A percentile compares a stretch with the other conserved stretches of the same genome.
These are phyloP conservation scores for Pleurotus citrinopileatus DNA, from an alignment of 768 basidiomycete genomes.

Conservation along the genomic window DNA sequence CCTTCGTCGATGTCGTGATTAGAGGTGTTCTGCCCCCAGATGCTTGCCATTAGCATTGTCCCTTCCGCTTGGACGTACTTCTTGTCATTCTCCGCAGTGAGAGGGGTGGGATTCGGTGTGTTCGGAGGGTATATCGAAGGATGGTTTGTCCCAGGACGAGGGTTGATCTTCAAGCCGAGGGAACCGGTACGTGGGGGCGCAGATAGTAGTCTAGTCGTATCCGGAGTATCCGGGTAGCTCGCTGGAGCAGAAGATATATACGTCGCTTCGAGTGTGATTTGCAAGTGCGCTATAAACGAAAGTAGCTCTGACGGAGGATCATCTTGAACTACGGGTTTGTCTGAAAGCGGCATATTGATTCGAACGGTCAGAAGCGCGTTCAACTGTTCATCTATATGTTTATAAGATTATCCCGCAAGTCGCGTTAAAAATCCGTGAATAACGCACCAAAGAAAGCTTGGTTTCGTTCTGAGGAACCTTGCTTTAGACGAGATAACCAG, in stretches of 20 bases:
- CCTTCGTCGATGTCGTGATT: slow-evolving; percentile 46
- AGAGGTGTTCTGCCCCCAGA: slow-evolving; percentile 67
- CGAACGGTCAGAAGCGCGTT: slow-evolving; percentile 46
- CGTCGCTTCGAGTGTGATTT: slow-evolving; percentile 78
- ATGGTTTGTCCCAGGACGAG: slow-evolving; percentile 37
- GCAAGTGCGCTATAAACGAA: slow-evolving; percentile 62
- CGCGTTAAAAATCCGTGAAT: slow-evolving; percentile 11
- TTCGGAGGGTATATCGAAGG: slow-evolving; percentile 77
- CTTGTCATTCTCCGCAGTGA: slow-evolving; percentile 67
- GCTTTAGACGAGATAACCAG: slow-evolving; percentile 52
- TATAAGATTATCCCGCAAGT: slow-evolving; percentile 19
- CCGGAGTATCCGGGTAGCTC: slow-evolving; percentile 31
- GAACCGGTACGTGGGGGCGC: slow-evolving; percentile 58
- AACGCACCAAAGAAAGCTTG: slow-evolving; percentile 74
- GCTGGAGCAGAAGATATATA: slow-evolving; percentile 61
- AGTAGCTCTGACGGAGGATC: slow-evolving; percentile 48
- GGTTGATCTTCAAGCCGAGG: slow-evolving; percentile 30
- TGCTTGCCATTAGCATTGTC: slow-evolving; percentile 61
- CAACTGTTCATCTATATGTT: slow-evolving; percentile 52
- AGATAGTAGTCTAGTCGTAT: slow-evolving; percentile 35
- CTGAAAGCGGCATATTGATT: slow-evolving; percentile 56
- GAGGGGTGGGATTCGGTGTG: slow-evolving; percentile 84
- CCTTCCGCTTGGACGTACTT: slow-evolving; percentile 81
- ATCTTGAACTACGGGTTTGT: slow-evolving; percentile 30
- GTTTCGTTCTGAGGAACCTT: slow-evolving; percentile 46